These are phyloP conservation scores for Tuctoria greenei DNA, from an alignment of 176 grass and related monocot species.

Conservation along the genomic window DNA sequence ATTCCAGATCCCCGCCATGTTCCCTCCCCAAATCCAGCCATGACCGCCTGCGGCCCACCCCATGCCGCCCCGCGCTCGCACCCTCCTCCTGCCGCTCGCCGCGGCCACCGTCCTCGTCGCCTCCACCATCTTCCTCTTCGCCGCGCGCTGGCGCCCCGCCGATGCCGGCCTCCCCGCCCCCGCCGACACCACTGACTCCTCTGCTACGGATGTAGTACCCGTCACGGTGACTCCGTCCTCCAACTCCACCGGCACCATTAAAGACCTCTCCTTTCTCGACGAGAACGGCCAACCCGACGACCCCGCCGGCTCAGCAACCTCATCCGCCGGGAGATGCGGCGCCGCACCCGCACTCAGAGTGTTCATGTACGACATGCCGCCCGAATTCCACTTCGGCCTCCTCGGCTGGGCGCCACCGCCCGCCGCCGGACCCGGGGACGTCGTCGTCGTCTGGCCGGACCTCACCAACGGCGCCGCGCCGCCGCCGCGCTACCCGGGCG, in stretches of 20 bases:
- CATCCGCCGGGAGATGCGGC: constrained; percentile 38
- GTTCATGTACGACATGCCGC: constrained; percentile 87
- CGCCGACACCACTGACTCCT: not conserved
- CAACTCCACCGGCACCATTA: not conserved
- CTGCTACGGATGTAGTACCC: not conserved
- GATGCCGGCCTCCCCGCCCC: constrained; percentile 47
- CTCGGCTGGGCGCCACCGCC: constrained; percentile 63
- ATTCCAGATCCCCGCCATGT: constrained; percentile 28
- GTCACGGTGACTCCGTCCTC: not conserved
- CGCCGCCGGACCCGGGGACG: constrained; percentile 6
- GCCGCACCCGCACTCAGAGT: constrained; percentile 55
- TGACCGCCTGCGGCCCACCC: not conserved
- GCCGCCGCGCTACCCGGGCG: constrained; percentile 73
- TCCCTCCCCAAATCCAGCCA: constrained; percentile 2
- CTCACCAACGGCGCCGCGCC: constrained; percentile 34
- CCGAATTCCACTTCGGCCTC: constrained; percentile 86
- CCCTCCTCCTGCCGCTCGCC: constrained; percentile 47
- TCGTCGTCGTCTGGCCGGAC: constrained; percentile 65
- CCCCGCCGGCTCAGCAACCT: not conserved
- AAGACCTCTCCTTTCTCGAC: constrained; percentile 43
- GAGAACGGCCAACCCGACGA: constrained; percentile 45
- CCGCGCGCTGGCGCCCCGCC: constrained; percentile 44
- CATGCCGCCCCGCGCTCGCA: constrained; percentile 40
- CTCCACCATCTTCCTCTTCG: constrained; percentile 63
- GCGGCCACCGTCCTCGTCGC: constrained; percentile 51